Conservation (phyloP, 2,329 filamentous ascomycete genomes). For the Geosmithia flava region DNA sequence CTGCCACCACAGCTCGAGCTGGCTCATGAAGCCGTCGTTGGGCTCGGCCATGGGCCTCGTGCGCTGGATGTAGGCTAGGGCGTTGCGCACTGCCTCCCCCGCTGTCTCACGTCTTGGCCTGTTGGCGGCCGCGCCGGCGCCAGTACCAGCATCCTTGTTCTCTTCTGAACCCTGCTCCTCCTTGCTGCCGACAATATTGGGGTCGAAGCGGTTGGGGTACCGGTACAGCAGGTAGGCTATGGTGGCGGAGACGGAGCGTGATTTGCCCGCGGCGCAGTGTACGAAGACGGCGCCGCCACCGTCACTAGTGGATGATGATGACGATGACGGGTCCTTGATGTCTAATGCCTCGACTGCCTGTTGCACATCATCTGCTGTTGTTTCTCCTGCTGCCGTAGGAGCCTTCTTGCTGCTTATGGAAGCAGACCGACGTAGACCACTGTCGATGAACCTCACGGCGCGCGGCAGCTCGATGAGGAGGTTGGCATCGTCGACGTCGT, state of each 20-base stretch:
- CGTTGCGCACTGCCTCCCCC: conserved; percentile 37
- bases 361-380: conserved; percentile 1
- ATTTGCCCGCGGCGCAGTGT: conserved; percentile 89
- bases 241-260: conserved; percentile 73
- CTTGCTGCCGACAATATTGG: conserved; percentile 18
- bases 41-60: conserved; percentile 72
- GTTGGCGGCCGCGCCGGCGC: conserved; percentile 3
- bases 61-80: conserved; percentile 57
- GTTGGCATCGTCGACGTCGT: conserved; percentile 86
- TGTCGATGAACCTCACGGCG: conserved; percentile 73
- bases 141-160: too few species aligned
- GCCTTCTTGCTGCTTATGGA: not conserved
- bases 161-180: conserved; percentile 3
- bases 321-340: not conserved
- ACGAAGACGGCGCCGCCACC: conserved; percentile 36
- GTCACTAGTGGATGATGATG: not conserved
- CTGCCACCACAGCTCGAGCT: conserved; percentile 74
- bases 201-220: conserved; percentile 39
- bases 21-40: conserved; percentile 82
- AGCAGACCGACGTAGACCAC: conserved; percentile 38
- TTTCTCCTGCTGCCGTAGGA: too few species aligned
- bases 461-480: conserved; percentile 67
- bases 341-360: not conserved
- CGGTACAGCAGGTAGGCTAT: conserved; percentile 76
- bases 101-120: conserved; percentile 20